Conservation (phyloP, 257 asterid species). For the Solanum chilense region DNA sequence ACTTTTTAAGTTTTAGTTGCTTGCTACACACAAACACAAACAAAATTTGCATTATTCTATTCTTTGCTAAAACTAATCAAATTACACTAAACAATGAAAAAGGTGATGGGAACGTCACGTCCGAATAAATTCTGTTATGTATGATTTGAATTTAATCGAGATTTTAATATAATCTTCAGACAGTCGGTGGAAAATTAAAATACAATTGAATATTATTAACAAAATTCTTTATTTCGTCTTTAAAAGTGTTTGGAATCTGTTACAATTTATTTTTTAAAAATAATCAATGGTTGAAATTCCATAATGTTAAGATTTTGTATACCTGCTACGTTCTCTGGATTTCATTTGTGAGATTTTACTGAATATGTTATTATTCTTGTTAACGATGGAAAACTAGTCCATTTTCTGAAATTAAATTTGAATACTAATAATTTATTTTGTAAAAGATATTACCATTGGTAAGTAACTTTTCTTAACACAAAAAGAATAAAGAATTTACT, state of each 20-base stretch:
- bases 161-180: fast-evolving
- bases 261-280: no score
- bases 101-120: no score
- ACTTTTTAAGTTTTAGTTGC: neutral
- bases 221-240: neutral
- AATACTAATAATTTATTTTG: neutral
- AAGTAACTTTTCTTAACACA: neutral
- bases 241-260: neutral
- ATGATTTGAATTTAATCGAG: fast-evolving
- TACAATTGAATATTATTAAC: neutral
- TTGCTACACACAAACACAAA: neutral
- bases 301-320: no score
- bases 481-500: neutral
- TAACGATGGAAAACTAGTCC: neutral
- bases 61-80: neutral
- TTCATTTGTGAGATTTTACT: no score
- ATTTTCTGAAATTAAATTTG: neutral
- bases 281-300: no score
- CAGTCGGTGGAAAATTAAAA: fast-evolving
- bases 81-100: no score
- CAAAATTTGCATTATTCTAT: neutral
- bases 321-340: no score
- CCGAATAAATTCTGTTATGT: fast-evolving
- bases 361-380: no score
- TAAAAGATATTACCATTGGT: neutral